A percentile compares a stretch with the other conserved stretches of the same genome.
phyloP scores from a whole-genome alignment of 1,284 basidiomycete species.

The Ustilago loliicola region DNA sequence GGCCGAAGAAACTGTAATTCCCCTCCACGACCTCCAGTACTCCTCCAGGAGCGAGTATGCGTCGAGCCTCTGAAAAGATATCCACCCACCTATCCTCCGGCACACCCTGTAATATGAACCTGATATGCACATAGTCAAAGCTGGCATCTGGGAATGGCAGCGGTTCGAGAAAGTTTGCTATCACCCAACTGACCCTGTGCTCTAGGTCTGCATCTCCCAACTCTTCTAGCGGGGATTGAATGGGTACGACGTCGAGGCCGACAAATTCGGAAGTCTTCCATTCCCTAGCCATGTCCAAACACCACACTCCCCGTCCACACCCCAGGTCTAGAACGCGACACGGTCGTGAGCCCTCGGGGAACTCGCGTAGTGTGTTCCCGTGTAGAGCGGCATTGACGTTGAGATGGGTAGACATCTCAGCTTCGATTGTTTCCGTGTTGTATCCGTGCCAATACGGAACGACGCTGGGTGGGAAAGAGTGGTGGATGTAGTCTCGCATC shows the following conservation, averaged over 20 bases:
- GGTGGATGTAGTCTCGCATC: constrained; percentile 43
- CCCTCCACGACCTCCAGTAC: constrained; percentile 54
- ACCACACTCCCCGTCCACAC: constrained; percentile 55
- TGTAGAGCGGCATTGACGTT: constrained; percentile 23
- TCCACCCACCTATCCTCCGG: constrained; percentile 58
- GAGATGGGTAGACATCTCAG: constrained; percentile 45
- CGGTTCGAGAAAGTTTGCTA: constrained; percentile 60
- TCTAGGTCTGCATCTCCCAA: constrained; percentile 50
- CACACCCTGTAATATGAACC: constrained; percentile 44
- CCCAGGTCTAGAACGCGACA: constrained; percentile 58
- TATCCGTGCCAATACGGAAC: constrained; percentile 60
- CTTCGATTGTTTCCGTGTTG: constrained; percentile 36
- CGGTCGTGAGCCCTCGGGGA: constrained; percentile 41
- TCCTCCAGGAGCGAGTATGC: constrained; percentile 56
- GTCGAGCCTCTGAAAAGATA: constrained; percentile 40
- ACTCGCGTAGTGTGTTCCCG: constrained; percentile 30
- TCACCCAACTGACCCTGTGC: constrained; percentile 58
- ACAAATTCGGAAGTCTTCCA: constrained; percentile 61
- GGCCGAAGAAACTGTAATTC: constrained; percentile 54
- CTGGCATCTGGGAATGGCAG: constrained; percentile 59
- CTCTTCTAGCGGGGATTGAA: constrained; percentile 45
- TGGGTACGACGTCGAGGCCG: constrained; percentile 59
- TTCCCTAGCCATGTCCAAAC: constrained; percentile 51
- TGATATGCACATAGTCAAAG: constrained; percentile 63
- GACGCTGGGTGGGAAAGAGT: constrained; percentile 42